These are phyloP conservation scores for Cenchrus purpureus DNA, from an alignment of 176 grass and related monocot genomes.

Conservation along the genomic window DNA sequence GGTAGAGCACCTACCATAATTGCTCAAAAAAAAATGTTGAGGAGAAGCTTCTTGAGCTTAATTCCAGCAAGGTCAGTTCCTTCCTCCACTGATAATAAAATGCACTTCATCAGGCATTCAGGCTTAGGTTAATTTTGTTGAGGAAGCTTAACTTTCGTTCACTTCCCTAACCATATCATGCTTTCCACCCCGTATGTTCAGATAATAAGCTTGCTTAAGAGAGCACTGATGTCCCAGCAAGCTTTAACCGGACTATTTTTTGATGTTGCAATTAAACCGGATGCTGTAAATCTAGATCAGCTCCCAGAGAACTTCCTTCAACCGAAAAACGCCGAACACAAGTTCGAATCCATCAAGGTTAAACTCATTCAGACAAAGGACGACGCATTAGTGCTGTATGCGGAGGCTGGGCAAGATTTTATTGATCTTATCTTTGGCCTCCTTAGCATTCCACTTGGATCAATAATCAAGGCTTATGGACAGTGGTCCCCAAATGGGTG, in stretches of 20 bases:
- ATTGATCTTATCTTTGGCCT: neutral
- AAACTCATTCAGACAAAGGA: neutral
- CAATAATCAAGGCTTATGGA: neutral
- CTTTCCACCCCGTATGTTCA: neutral
- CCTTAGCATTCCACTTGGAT: neutral
- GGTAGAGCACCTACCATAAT: too few species aligned
- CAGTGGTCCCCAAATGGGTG: neutral
- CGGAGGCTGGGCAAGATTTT: conserved; percentile 1
- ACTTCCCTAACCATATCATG: too few species aligned
- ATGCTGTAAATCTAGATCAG: neutral
- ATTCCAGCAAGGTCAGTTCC: neutral
- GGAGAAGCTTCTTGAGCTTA: too few species aligned
- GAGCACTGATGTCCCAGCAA: neutral
- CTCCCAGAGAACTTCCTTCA: neutral
- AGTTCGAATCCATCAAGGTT: neutral
- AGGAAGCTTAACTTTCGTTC: too few species aligned
- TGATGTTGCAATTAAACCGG: neutral
- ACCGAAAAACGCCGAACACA: too few species aligned
- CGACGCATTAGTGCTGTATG: neutral
- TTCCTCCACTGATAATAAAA: neutral
- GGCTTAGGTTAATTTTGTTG: too few species aligned
- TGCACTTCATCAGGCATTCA: too few species aligned
- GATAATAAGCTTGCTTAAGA: neutral
- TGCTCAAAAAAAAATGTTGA: too few species aligned
- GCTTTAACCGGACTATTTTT: neutral